Base-by-base conservation (phyloP, 768 basidiomycete genomes). In the Termitomyces sp. region DNA sequence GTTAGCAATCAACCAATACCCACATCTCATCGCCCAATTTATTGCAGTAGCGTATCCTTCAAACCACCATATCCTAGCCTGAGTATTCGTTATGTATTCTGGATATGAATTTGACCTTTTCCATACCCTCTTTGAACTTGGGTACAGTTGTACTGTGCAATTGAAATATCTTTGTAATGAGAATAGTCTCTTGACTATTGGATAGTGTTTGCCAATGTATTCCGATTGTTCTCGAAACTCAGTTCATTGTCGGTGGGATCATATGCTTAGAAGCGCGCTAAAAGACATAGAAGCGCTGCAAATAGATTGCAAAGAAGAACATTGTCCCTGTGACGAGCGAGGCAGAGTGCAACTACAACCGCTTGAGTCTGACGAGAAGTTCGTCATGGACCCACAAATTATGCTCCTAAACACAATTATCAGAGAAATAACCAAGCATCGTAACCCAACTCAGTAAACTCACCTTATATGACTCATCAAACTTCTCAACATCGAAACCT, bases 331-430 rank as follows among this genome's bases (percentile, higher is more conserved):
- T 24, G 5, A 46, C 15, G 15, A 28, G 24, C 5, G 18, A 46
- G 16, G 10, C 5, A 26, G 4, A 31, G 28, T 18, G 22, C 22
- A 24, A 26, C 34, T 51, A 51, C 22, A 51, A 18, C 22, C 50
- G 48, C 44, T 29, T 61, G 44, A 68, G 49, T 7, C 55, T 56
- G 28, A 68, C 54, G 8, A 39, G 62, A 54, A 34, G 59, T 34
- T 56, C 39, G 44, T 65, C 62, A 47, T 68, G 67, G n/a, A 60
- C 59, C 67, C 64, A 68, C 29, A 68, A 56, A 34, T 61, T 62
- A 49, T 65, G 62, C 54, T 67, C 67, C 66, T 68, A 39, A 5
- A 45, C 16, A 41, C 9, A 22, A 39, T 13, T 20, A 0, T 51
- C 16, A 20, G 39, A 20, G 49, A 46, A 34, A n/a, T 4, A 7